Evolutionary conservation across 2,329 filamentous ascomycete species (phyloP), one percentile per base, ranked within the genome.

Genomic region (Tolypocladium album): DNA sequence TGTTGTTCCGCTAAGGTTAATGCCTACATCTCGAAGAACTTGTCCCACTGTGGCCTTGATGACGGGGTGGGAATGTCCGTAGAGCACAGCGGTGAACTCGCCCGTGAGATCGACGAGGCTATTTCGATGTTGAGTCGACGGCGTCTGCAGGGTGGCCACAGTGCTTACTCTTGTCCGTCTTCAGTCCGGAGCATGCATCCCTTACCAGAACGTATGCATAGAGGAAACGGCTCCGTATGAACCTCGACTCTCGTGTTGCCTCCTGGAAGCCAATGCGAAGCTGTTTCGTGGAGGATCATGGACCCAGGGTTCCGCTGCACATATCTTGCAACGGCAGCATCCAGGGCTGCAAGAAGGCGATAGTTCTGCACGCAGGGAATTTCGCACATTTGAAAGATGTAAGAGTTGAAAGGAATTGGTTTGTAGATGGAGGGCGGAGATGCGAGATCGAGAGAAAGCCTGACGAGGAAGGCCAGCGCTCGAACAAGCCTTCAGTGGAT

Each of bases 11-110:
- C 86, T 82, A 20, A 84, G 75, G 61, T 78, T 84, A 63, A 85
- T 70, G 4, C 85, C 84, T 2, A 74, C 69, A 7, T 72, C 69
- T 2, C 75, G 66, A 3, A 84, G 66, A 1, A 79, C 75, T 7
- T 74, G 64, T 13, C 69, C 61, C 31, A 88, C 72, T 0, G 84
- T 77, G 0, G 72, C 65, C 3, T 76, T 68, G 59, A 89, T 82
- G 2, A 74, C 64, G 0, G 81, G 79, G 58, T 88, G 77, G 1
- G 82, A 86, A 71, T 89, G 86, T 0, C 87, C 87, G 66, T 83
- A 88, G 15, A 89, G 75, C 2, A 82, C 85, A 1, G 87, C 87
- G 0, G 83, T 84, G 66, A 83, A 83, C 69, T 89, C 86, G 40
- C 81, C 80, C 1, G 86, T 74, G 9, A 89, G 75, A 65, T 89